These are phyloP conservation scores for Penicillium pulvis DNA, from an alignment of 495 filamentous ascomycete genomes.

Conservation along the genomic window DNA sequence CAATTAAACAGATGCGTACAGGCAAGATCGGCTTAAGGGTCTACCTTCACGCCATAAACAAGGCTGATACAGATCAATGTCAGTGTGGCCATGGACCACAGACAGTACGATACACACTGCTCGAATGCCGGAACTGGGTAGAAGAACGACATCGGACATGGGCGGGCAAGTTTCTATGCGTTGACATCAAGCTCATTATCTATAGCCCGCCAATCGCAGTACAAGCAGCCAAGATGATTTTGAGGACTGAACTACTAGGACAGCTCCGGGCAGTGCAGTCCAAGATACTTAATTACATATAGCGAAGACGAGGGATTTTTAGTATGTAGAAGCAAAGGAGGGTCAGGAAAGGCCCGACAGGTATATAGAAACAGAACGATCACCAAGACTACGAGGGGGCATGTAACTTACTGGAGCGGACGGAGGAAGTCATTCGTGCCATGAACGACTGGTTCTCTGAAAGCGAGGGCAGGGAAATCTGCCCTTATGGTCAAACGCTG, in stretches of 20 bases:
- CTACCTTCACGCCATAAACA: conserved; percentile 35
- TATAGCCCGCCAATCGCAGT: conserved; percentile 17
- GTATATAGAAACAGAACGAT: too few species aligned
- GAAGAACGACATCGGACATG: conserved; percentile 28
- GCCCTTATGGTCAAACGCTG: too few species aligned
- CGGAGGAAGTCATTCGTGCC: too few species aligned
- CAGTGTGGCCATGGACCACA: conserved; percentile 25
- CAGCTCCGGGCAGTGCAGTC: conserved; percentile 28
- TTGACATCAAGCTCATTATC: conserved; percentile 26
- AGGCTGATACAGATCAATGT: conserved; percentile 28
- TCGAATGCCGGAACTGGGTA: conserved; percentile 31
- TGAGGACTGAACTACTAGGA: conserved; percentile 27
- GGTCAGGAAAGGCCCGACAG: too few species aligned
- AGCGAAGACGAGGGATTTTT: too few species aligned
- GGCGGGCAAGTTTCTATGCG: conserved; percentile 22
- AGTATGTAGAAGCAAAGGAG: too few species aligned
- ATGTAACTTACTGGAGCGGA: too few species aligned
- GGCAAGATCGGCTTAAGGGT: conserved; percentile 31
- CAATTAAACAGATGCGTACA: conserved; percentile 29
- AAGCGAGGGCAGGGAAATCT: too few species aligned
- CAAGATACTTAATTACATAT: too few species aligned
- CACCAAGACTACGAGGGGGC: too few species aligned
- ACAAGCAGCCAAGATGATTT: too few species aligned
- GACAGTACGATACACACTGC: conserved; percentile 32
- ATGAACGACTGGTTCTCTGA: too few species aligned